Evolutionary conservation across 2,329 filamentous ascomycete genomes (phyloP).

Genomic region (Aspergillus jensenii): DNA sequence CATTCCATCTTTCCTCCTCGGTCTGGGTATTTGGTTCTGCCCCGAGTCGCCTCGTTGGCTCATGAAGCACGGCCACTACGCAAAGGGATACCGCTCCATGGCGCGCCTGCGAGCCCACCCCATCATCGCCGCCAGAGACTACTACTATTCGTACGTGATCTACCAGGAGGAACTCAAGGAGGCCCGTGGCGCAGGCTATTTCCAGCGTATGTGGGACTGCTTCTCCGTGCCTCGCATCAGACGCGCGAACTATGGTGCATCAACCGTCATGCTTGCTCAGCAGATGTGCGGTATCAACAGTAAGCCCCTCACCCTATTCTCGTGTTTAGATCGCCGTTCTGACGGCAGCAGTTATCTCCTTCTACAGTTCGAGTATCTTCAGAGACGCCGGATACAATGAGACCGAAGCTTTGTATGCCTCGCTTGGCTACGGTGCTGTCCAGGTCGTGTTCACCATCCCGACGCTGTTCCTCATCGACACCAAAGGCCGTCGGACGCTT

Average conservation of each 20-base stretch:
- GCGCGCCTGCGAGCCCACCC: constrained; percentile 13
- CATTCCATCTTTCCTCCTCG: constrained; percentile 61
- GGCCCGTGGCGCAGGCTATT: constrained; percentile 48
- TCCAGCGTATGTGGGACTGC: neutral
- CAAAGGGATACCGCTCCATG: neutral
- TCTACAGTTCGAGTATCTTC: constrained; percentile 65
- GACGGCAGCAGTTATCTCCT: constrained; percentile 54
- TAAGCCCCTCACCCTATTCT: neutral
- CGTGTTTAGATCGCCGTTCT: neutral
- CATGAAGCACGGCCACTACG: constrained; percentile 20
- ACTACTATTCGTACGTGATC: constrained; percentile 60
- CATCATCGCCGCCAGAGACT: constrained; percentile 55
- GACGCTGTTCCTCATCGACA: constrained; percentile 64
- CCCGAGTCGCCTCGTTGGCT: constrained; percentile 30
- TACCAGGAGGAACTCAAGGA: constrained; percentile 46
- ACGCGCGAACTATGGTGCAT: constrained; percentile 63
- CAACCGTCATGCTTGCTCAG: constrained; percentile 75
- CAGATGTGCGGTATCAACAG: constrained; percentile 56
- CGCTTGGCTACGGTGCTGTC: constrained; percentile 59
- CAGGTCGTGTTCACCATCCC: constrained; percentile 64
- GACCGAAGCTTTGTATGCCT: constrained; percentile 57
- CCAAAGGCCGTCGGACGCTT: constrained; percentile 61
- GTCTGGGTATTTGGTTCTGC: constrained; percentile 23
- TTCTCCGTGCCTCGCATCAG: constrained; percentile 48
- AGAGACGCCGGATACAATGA: constrained; percentile 53